Base-by-base conservation (phyloP, 2,329 filamentous ascomycete genomes). In the Tolypocladium ovalisporum region DNA sequence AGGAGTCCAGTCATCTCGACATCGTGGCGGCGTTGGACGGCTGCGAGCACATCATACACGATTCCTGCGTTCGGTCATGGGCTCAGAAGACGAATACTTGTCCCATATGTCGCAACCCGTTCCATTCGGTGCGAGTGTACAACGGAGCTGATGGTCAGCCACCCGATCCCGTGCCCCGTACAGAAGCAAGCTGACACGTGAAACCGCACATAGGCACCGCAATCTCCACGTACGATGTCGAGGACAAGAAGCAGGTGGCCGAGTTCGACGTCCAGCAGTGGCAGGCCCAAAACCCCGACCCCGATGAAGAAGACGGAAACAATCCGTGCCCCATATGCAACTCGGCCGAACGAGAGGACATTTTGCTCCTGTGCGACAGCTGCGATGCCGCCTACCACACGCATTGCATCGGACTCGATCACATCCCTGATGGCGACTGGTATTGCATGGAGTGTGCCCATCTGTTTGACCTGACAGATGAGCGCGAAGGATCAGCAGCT, bases 81-180 rank as follows among this genome's bases (percentile, higher is more conserved):
- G 90, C 93, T 52, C 90, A 95, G 74, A 88, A 95, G 71, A 93
- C 94, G 62, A 99, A 97, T 74, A 97, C 92, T 70, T 99, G 94
- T 73, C 94, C 94, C 52, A 96, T 99, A 72, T 99, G 94, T 75
- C 89, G 94, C 64, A 88, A 90, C 66, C 85, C 82, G 62, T 97
- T 99, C 77, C 93, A 97, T 73, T 76, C 87, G 65, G 92, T 99
- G 63, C 85, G 94, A 70, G 85, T 99, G 60, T 88, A 88, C 71
- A 84, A 88, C 68, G 84, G 81, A 64, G 75, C 91, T 67, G 88
- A 90, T 79, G 90, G 90, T 94, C 58, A 62, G 57, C 54, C 58
- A 35, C 27, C 53, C 44, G 40, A 7, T 22, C 13, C 22, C 37
- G 37, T 9, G n/a, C 52, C 51, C 24, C 32, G 29, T 44, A n/a